Conservation (phyloP, 495 filamentous ascomycete species). For the Saxispiralis lemnorum region DNA sequence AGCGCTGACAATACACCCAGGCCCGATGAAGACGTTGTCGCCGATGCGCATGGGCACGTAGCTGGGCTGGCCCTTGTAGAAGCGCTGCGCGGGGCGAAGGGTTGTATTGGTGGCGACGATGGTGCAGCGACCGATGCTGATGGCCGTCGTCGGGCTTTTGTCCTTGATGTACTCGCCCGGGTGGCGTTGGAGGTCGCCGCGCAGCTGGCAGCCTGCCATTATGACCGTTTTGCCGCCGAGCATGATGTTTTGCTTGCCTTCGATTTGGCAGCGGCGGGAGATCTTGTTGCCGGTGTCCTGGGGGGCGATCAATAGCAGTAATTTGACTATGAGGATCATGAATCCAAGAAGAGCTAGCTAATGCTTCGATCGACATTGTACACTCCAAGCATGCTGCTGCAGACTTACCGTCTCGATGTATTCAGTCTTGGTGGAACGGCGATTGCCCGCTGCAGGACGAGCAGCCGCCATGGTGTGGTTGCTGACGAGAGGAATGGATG, state of each 20-base stretch:
- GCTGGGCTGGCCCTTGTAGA: conserved; percentile 42
- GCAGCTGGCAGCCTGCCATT: conserved; percentile 75
- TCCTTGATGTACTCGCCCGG: conserved; percentile 12
- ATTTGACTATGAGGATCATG: not conserved
- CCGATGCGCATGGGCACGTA: conserved; percentile 81
- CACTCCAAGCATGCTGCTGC: too few relatives aligned
- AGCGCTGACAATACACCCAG: conserved; percentile 24
- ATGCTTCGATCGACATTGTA: too few relatives aligned
- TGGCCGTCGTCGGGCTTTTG: conserved; percentile 34
- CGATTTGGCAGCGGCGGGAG: conserved; percentile 69
- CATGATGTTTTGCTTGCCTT: conserved; percentile 93
- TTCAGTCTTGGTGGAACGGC: conserved; percentile 61
- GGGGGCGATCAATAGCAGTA: too few relatives aligned
- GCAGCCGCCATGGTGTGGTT: not conserved
- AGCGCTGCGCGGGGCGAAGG: conserved; percentile 57
- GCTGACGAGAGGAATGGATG: too few relatives aligned
- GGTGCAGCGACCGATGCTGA: conserved; percentile 57
- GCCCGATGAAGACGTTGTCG: conserved; percentile 78
- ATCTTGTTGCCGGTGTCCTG: conserved; percentile 98
- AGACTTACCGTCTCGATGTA: conserved; percentile 93
- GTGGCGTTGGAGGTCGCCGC: conserved; percentile 56
- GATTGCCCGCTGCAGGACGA: conserved; percentile 11
- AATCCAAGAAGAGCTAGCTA: not conserved
- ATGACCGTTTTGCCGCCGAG: conserved; percentile 92
- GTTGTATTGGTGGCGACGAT: conserved; percentile 58